Evolutionary conservation across 345 rosid genomes (phyloP), one percentile per base, ranked within the genome.

Genomic region (Melastoma malabathricum): DNA sequence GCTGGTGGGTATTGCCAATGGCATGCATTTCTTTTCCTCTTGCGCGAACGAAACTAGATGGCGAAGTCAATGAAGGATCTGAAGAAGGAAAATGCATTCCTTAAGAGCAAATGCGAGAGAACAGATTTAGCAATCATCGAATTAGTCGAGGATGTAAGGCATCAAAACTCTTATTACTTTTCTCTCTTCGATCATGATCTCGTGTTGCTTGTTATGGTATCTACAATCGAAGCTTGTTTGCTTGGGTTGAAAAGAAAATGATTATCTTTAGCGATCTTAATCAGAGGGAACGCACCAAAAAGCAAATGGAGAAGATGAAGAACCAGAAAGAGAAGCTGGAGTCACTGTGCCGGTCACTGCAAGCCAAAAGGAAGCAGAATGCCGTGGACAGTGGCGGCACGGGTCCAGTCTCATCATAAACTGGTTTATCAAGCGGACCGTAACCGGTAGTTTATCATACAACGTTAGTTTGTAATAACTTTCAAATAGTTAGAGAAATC

Each of bases 251-350:
- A 31, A 3, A 25, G 25, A 19, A 6, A 23, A 45, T 61, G 38
- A 10, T 15, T 47, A 38, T 62, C 44, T 61, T 60, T 1, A 15
- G 51, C 17, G 48, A 34, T 48, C 58, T 17, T 44, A 54, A 50
- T 50, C 80, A 90, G 96, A 88, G 92, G 6, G 96, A 90, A 55
- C 66, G 68, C 51, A 12, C 70, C 73, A 90, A 83, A 82, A 82
- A 82, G 65, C 84, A 68, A 52, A 65, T 86, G 63, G 89, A 86
- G 80, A 90, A 80, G 72, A 74, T 79, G 20, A 90, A 76, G 80
- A 90, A 90, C 51, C 98, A 90, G 71, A 90, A 90, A 67, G 92
- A 82, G 46, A 86, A 78, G 71, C 86, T 86, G 31, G 98, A 90
- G 67, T 83, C 89, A 8, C 68, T 90, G 55, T 90, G 94, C 71